Evolutionary conservation across 352 stramenopile species (phyloP), one percentile per base, ranked within the genome.

Genomic region (Globisporangium nunn): DNA sequence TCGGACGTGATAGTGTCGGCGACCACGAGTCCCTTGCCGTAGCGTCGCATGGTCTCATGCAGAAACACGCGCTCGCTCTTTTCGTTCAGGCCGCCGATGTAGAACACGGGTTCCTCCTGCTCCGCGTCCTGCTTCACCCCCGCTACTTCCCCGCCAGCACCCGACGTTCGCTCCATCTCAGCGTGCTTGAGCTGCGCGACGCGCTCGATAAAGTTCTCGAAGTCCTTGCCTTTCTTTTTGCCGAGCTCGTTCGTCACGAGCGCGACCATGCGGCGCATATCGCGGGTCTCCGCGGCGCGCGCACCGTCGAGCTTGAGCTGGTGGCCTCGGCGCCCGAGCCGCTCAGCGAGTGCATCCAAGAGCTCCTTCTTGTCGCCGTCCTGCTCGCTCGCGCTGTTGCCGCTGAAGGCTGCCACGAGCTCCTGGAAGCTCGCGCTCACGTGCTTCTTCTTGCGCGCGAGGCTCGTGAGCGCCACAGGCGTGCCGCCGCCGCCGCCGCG

Each of bases 1-100:
- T 88, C 91, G 29, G 96, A 86, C 39, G 87, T 91, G 59, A 95
- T 78, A 40, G 85, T 96, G 62, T 95, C 79, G 39, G 90, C 91
- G 11, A 96, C 74, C 44, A 96, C 85, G 47, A 80, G 70, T 48
- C 75, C 74, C 52, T 90, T 82, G 56, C 79, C 75, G 52, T 88
- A 90, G 43, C 77, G 71, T 5, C 91, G 79, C 60, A 98, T 91
- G 10, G 91, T 88, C 62, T 96, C 71, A 68, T 98, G 93, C 47
- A 98, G 77, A 6, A 81, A 79, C 54, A 94, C 87, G 33, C 96
- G 84, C 37, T 87, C 81, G 47, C 81, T 58, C 64, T 98, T 98
- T 33, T 97, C 88, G 39, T 87, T 84, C 35, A 97, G 46, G 1
- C 79, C 82, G 30, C 70, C 70, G 1, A 91, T 72, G 60, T 87